Base-by-base conservation (phyloP, 1,284 basidiomycete species). In the Sutorius eximius region DNA sequence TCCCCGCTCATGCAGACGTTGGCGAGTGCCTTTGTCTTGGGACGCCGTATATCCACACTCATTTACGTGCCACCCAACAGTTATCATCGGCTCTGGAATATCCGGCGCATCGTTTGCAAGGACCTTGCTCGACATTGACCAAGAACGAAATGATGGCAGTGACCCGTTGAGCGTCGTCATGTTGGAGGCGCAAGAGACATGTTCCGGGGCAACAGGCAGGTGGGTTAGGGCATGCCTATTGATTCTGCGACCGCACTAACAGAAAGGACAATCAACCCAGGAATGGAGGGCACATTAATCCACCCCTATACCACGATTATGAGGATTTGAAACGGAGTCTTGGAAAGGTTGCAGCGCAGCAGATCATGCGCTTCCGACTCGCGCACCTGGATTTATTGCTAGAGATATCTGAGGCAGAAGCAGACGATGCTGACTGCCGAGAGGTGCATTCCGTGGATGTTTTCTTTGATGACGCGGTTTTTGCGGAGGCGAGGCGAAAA, bases 231-330 rank as follows among this genome's bases (percentile, higher is more conserved):
- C 20, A 29, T 29, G 16, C n/a, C 27, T 6, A 9, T 37, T 46
- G 15, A 36, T 45, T 40, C 7, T 36, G 27, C 13, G 16, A 45
- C 41, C 32, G 30, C 32, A 18, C 24, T 46, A 29, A 55, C 42
- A 16, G 18, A 12, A 33, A 18, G 15, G 27, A 6, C 22, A 22
- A 12, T 15, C 46, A 15, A 30, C 41, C 3, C 51, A 86, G 87
- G 57, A 89, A 89, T 57, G 87, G 87, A 2, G 87, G 87, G 0
- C 87, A 89, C 62, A 79, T 87, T 46, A 84, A 81, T 22, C 83
- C 86, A 1, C 72, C 79, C 4, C 65, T 86, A 2, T 88, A 82
- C 59, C 78, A 81, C 36, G 84, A 87, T 56, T 87, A 87, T 60
- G 58, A 63, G 1, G 61, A 71, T n/a, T 68, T 87, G 33, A 82